Evolutionary conservation across 164 flowering plant genomes (phyloP), one percentile per base, ranked within the genome.

Genomic region (Vitis cinerea): DNA sequence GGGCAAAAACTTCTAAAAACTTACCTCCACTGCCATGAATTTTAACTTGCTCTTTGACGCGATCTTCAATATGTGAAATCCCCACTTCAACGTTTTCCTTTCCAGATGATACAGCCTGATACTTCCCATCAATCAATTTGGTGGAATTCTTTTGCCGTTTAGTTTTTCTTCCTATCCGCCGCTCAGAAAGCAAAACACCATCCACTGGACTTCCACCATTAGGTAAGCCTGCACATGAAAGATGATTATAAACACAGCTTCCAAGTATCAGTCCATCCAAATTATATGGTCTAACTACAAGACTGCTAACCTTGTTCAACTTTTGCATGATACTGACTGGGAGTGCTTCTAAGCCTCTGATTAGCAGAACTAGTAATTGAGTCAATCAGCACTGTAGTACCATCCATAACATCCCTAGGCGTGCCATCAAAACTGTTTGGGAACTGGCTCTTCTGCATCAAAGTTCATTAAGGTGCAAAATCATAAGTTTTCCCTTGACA

Each of bases 61-160:
- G 27, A 70, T 61, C 75, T 13, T 78, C 79, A 60, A 27, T 16
- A 50, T n/a, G 68, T 59, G 71, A 61, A 50, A 48, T 69, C 54
- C 74, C 74, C 67, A 70, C 64, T 50, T 80, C 80, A 72, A 61
- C 14, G 67, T 72, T 81, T 70, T 82, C 87, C 74, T 82, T 87
- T 30, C 79, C 92, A 67, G 80, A 61, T 9, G 78, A 30, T 49
- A 72, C 8, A 31, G 54, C 44, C 52, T 71, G 85, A 68, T 65
- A 17, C 65, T 75, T 86, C 67, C 80, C 85, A 57, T 87, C 94
- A 56, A 62, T 61, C 27, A 67, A 56, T 74, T 82, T 88, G 65
- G 77, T 66, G 13, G 80, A 84, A 75, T 68, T 79, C 72, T 60
- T 89, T 9, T 75, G 85, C 17, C 88, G 81, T 78, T 78, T 84